A percentile compares a stretch with the other conserved stretches of the same genome.
Conservation (phyloP, 805 yeast genomes). For the Teunomyces cretensis region DNA sequence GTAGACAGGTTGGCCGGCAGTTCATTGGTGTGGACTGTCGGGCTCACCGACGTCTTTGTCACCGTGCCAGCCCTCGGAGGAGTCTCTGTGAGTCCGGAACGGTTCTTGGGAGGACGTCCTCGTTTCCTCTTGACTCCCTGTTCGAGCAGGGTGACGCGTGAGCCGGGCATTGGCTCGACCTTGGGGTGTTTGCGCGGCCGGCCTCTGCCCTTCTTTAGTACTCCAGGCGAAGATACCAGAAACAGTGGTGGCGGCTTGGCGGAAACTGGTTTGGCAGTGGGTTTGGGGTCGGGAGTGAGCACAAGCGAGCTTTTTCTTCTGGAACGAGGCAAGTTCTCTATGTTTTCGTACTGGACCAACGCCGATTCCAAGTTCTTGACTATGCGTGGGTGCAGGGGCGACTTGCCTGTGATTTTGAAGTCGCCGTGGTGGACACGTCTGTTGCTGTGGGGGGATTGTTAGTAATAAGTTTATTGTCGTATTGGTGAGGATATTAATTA, state of each 20-base stretch:
- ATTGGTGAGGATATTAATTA: slow-evolving; percentile 5
- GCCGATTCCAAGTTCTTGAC: slow-evolving; percentile 24
- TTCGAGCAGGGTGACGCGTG: too few species aligned
- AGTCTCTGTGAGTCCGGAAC: too few species aligned
- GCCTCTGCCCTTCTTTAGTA: not conserved
- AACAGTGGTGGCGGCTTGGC: too few species aligned
- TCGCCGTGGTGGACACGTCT: slow-evolving; percentile 16
- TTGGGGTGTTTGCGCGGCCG: slow-evolving; percentile 2
- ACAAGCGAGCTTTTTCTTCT: slow-evolving; percentile 8
- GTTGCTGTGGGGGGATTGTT: slow-evolving; percentile 14
- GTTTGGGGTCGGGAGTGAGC: not conserved
- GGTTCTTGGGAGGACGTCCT: too few species aligned
- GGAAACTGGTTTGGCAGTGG: not conserved
- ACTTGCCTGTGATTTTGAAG: slow-evolving; percentile 14
- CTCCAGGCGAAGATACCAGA: not conserved
- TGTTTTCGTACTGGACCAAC: slow-evolving; percentile 20
- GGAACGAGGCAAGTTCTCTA: slow-evolving; percentile 17
- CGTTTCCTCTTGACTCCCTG: too few species aligned
- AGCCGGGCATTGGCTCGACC: not conserved
- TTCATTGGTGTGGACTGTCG: not conserved
- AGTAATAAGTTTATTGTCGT: slow-evolving; percentile 7
- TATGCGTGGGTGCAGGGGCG: slow-evolving; percentile 6
- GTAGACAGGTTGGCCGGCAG: too few species aligned
- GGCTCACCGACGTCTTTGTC: not conserved
- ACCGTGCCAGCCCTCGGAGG: too few species aligned